These are phyloP conservation scores for Adansonia rubrostipa DNA, from an alignment of 441 rosid genomes.

Conservation along the genomic window DNA sequence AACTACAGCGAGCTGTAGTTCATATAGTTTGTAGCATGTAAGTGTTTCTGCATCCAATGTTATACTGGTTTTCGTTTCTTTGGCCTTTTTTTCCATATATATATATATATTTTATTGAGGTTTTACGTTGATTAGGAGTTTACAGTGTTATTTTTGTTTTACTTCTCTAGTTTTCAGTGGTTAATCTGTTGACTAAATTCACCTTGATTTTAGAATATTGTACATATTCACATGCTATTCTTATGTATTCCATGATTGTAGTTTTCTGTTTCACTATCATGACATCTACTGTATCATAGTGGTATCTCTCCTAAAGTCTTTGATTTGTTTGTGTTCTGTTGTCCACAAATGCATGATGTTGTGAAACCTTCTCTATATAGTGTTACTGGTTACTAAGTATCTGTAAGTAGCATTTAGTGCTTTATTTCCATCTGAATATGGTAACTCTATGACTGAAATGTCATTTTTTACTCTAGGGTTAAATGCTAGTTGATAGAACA, in stretches of 20 bases:
- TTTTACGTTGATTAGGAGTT: not conserved
- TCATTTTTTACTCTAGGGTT: not conserved
- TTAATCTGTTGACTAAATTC: not conserved
- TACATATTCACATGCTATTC: not conserved
- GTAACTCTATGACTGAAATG: not conserved
- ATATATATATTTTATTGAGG: not conserved
- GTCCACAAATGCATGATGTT: not conserved
- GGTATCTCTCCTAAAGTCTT: not conserved
- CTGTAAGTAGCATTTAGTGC: no score
- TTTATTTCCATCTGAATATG: not conserved
- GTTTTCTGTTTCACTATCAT: not conserved
- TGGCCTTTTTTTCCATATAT: not conserved
- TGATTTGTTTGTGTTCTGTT: not conserved
- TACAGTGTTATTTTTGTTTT: not conserved
- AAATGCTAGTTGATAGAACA: not conserved
- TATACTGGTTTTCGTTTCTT: not conserved
- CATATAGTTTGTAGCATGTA: constrained; percentile 32
- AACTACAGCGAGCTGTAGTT: constrained; percentile 90
- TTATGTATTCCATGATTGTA: not conserved
- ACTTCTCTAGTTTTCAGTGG: constrained; percentile 4
- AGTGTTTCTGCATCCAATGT: constrained; percentile 28
- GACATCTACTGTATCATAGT: not conserved
- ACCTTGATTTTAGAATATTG: not conserved
- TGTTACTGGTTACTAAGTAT: not conserved
- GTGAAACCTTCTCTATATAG: not conserved